Conservation (phyloP, 2,329 filamentous ascomycete species). For the Teratosphaeria gauchensis region DNA sequence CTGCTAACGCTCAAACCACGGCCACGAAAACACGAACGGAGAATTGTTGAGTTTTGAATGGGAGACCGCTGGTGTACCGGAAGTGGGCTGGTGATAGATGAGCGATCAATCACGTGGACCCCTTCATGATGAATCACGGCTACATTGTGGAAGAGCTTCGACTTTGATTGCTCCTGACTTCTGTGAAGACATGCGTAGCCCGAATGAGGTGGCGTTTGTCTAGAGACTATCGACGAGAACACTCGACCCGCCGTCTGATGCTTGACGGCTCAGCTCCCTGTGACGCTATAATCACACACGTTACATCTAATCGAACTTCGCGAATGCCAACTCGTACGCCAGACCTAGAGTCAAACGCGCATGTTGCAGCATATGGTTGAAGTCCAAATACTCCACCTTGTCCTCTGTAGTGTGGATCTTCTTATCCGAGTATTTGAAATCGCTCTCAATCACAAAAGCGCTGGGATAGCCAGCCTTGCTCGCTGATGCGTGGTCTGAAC, state of each 20-base stretch:
- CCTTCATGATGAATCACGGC: background rate
- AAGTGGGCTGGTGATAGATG: background rate
- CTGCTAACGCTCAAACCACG: background rate
- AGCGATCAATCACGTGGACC: background rate
- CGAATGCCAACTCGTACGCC: slow-evolving; percentile 74
- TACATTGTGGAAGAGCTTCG: background rate
- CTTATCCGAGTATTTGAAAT: slow-evolving; percentile 54
- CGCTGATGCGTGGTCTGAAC: slow-evolving; percentile 64
- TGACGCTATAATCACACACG: background rate
- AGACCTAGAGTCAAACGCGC: slow-evolving; percentile 74
- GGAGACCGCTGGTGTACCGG: background rate
- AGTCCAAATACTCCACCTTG: slow-evolving; percentile 61
- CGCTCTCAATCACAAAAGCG: slow-evolving; percentile 67
- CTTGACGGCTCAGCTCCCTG: background rate
- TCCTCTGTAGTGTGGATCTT: slow-evolving; percentile 65
- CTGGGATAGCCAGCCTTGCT: slow-evolving; percentile 65
- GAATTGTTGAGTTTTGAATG: background rate
- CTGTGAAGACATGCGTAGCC: background rate
- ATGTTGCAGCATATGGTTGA: slow-evolving; percentile 88
- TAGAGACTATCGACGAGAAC: background rate
- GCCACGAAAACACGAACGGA: background rate
- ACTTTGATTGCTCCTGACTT: background rate
- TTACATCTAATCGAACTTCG: slow-evolving; percentile 47
- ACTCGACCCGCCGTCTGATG: background rate
- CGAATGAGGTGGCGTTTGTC: background rate